phyloP scores from a whole-genome alignment of 2,329 filamentous ascomycete genomes.

The Hansfordia pulvinata region DNA sequence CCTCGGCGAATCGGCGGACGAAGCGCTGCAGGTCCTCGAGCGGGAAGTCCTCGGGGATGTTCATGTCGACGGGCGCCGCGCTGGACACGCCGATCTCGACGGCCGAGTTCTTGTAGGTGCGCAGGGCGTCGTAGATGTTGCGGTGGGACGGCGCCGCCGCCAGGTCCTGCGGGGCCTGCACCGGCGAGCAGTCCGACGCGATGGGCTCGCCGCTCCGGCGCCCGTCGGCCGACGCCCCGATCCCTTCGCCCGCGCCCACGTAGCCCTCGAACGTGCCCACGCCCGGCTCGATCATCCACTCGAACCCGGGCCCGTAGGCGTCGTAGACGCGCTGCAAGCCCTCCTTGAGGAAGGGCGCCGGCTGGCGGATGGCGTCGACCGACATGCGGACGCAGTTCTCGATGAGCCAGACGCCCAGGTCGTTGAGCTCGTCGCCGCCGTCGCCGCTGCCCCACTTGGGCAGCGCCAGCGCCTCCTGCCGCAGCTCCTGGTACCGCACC shows the following conservation, averaged over 20 bases:
- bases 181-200: constrained; percentile 9
- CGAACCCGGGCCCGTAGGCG: constrained; percentile 6
- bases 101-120: constrained; percentile 2
- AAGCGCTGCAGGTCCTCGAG: constrained; percentile 5
- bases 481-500: constrained; percentile 6
- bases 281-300: constrained; percentile 8
- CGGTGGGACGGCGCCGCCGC: constrained; percentile 4
- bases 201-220: constrained; percentile 8
- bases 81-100: constrained; percentile 8
- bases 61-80: constrained; percentile 11
- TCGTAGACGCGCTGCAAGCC: constrained; percentile 6
- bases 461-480: constrained; percentile 5
- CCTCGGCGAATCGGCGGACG: constrained; percentile 5
- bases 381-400: constrained; percentile 4
- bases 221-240: constrained; percentile 10
- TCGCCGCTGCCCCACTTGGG: constrained; percentile 10
- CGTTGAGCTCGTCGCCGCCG: constrained; percentile 6
- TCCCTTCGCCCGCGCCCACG: constrained; percentile 8
- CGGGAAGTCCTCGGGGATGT: constrained; percentile 10
- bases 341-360: constrained; percentile 3
- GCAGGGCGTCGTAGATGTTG: constrained; percentile 8
- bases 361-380: constrained; percentile 4
- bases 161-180: constrained; percentile 7
- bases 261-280: constrained; percentile 10
- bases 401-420: constrained; percentile 7